Conservation (phyloP, 176 grass and related monocot genomes). For the Chrysopogon serrulatus region DNA sequence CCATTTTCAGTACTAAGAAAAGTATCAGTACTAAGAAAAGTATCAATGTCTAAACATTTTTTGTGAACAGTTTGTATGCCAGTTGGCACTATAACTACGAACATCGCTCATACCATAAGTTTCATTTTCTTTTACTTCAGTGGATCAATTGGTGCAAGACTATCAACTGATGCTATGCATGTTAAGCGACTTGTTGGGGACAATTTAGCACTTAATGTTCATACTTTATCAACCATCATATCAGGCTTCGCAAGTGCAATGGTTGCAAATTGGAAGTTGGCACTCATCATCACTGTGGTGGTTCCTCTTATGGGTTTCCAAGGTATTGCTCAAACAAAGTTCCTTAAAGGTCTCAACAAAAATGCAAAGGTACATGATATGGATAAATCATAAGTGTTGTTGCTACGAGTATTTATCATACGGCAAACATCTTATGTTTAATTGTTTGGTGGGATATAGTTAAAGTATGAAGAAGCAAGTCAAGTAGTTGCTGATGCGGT, state of each 20-base stretch:
- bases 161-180: slow-evolving; percentile 74
- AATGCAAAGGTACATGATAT: slow-evolving; percentile 59
- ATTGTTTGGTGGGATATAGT: slow-evolving; percentile 28
- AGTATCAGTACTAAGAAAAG: background rate
- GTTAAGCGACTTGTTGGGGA: slow-evolving; percentile 76
- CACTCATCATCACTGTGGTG: slow-evolving; percentile 59
- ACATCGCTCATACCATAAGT: background rate
- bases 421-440: background rate
- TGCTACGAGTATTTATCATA: background rate
- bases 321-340: slow-evolving; percentile 59
- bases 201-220: slow-evolving; percentile 65
- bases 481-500: slow-evolving; percentile 79
- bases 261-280: slow-evolving; percentile 71
- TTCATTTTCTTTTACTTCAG: slow-evolving; percentile 37
- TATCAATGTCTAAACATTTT: background rate
- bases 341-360: slow-evolving; percentile 62
- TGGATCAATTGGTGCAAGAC: slow-evolving; percentile 67
- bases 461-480: slow-evolving; percentile 78
- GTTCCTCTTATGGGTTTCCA: slow-evolving; percentile 69
- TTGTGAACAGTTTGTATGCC: background rate
- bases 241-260: slow-evolving; percentile 68
- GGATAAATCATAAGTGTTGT: background rate
- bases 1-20: background rate
- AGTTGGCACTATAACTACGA: background rate
- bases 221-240: slow-evolving; percentile 50